Conservation (phyloP, 805 yeast species). For the Gaillardinia entomophila region DNA sequence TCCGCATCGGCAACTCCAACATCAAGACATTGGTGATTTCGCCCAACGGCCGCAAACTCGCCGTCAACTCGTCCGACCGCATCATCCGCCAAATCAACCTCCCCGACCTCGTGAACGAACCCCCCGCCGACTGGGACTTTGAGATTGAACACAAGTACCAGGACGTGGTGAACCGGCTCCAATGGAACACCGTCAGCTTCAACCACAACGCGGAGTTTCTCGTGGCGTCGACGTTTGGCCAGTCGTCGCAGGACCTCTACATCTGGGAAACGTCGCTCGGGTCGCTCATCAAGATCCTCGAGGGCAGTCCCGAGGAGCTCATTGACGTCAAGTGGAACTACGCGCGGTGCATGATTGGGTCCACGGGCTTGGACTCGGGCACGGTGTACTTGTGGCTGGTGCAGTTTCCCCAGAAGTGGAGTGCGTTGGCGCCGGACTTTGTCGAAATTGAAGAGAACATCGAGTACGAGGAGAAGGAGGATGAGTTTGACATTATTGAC, state of each 20-base stretch:
- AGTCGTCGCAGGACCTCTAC: conserved; percentile 79
- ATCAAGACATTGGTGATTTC: conserved; percentile 64
- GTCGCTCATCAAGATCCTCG: conserved; percentile 79
- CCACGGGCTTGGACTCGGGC: conserved; percentile 85
- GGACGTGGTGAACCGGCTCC: conserved; percentile 81
- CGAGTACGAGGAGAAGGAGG: conserved; percentile 82
- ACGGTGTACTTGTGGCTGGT: conserved; percentile 77
- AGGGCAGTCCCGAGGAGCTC: conserved; percentile 86
- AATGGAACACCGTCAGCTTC: conserved; percentile 80
- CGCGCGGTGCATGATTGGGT: conserved; percentile 63
- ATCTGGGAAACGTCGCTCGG: conserved; percentile 92
- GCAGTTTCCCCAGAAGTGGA: conserved; percentile 86
- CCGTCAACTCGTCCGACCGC: conserved; percentile 73
- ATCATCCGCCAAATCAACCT: conserved; percentile 58
- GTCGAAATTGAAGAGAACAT: conserved; percentile 91
- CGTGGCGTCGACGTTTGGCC: conserved; percentile 83
- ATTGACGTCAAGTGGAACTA: conserved; percentile 86
- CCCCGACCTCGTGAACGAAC: conserved; percentile 35
- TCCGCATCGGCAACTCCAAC: conserved; percentile 60
- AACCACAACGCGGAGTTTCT: conserved; percentile 74
- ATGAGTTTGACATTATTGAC: conserved; percentile 79
- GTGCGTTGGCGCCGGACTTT: conserved; percentile 94
- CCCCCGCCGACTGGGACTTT: conserved; percentile 41
- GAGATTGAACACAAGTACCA: conserved; percentile 79
- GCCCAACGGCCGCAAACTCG: conserved; percentile 54